A percentile compares a stretch with the other conserved stretches of the same genome.
Evolutionary conservation across 2,329 filamentous ascomycete species (phyloP).

Genomic region (Penicillium oxalicum): DNA sequence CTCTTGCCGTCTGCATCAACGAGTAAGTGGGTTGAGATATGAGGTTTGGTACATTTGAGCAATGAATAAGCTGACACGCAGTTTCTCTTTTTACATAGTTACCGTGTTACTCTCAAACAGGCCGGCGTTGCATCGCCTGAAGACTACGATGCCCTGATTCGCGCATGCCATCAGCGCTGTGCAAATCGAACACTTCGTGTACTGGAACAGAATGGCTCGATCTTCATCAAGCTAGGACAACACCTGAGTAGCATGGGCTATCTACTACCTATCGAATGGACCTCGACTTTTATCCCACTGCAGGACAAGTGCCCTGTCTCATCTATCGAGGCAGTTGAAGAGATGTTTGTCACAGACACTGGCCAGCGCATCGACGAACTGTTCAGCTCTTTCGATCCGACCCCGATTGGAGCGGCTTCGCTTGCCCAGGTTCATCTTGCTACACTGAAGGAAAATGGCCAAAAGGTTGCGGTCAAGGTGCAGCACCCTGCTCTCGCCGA

Average conservation of each 20-base stretch:
- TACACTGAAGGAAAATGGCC: conserved; percentile 70
- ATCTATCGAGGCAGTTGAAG: conserved; percentile 75
- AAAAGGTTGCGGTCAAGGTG: conserved; percentile 90
- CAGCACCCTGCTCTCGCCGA: conserved; percentile 86
- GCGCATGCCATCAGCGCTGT: conserved; percentile 85
- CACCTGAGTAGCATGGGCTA: conserved; percentile 97
- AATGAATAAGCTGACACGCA: conserved; percentile 5
- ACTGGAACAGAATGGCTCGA: conserved; percentile 91
- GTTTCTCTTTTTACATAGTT: conserved; percentile 49
- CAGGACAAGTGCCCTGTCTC: conserved; percentile 95
- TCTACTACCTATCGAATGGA: conserved; percentile 85
- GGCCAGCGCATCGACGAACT: conserved; percentile 70
- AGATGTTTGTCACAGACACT: conserved; percentile 81
- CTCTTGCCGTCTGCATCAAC: conserved; percentile 76
- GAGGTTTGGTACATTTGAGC: background rate
- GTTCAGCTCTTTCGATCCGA: conserved; percentile 75
- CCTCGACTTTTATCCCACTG: conserved; percentile 86
- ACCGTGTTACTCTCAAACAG: conserved; percentile 76
- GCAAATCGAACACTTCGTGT: conserved; percentile 80
- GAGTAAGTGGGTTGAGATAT: conserved; percentile 55
- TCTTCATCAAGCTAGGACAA: conserved; percentile 97
- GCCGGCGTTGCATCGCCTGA: conserved; percentile 52
- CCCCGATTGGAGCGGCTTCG: conserved; percentile 86
- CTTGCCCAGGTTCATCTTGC: conserved; percentile 92
- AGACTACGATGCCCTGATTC: conserved; percentile 63